Evolutionary conservation across 352 stramenopile species (phyloP).

Genomic region (Globisporangium ultimum): DNA sequence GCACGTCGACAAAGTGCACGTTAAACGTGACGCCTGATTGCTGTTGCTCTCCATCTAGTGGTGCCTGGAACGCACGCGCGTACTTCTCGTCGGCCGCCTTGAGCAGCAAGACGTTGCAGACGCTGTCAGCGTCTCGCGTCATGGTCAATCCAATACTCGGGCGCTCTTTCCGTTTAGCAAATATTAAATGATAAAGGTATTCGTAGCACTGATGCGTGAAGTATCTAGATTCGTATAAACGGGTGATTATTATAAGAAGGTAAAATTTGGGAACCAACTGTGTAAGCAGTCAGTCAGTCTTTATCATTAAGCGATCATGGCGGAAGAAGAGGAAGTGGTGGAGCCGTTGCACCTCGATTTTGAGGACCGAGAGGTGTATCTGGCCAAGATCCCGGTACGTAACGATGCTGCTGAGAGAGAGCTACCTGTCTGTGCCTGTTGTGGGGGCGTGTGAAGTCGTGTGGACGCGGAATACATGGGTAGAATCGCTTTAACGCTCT

Average conservation of each 20-base stretch:
- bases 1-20: slow-evolving; percentile 55
- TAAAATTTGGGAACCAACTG: too few relatives aligned
- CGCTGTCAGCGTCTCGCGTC: too few relatives aligned
- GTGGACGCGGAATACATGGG: not conserved
- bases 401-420: not conserved
- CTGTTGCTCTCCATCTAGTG: too few relatives aligned
- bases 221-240: too few relatives aligned
- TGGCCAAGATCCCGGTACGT: slow-evolving; percentile 82
- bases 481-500: not conserved
- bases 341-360: slow-evolving; percentile 87
- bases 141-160: too few relatives aligned
- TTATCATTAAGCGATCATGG: slow-evolving; percentile 32
- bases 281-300: slow-evolving; percentile 4
- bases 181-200: too few relatives aligned
- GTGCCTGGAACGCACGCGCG: slow-evolving; percentile 26
- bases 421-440: not conserved
- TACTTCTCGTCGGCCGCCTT: slow-evolving; percentile 69
- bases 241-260: too few relatives aligned
- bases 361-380: slow-evolving; percentile 84
- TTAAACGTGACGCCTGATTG: slow-evolving; percentile 8
- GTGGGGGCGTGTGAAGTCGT: too few relatives aligned
- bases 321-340: slow-evolving; percentile 87
- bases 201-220: too few relatives aligned
- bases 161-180: too few relatives aligned
- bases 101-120: slow-evolving; percentile 45